phyloP scores from a whole-genome alignment of 1,284 basidiomycete species.

The Fomitopsis pinicola region DNA sequence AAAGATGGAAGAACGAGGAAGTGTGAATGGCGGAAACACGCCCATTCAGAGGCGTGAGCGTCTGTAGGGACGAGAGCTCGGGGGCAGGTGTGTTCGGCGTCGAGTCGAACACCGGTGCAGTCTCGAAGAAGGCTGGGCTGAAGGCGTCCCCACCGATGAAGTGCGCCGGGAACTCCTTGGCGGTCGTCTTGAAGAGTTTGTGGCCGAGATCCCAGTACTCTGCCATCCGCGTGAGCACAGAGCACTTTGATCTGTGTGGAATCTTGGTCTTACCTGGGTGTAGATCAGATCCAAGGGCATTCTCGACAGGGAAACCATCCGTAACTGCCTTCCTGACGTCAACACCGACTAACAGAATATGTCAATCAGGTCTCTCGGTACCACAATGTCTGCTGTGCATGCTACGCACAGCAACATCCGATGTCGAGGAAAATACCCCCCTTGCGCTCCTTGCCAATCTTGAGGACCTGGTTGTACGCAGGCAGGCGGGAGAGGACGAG shows the following conservation, averaged over 20 bases:
- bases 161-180: slow-evolving; percentile 34
- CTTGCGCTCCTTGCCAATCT: slow-evolving; percentile 32
- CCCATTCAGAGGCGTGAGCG: slow-evolving; percentile 36
- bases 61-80: slow-evolving; percentile 26
- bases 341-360: slow-evolving; percentile 33
- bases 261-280: slow-evolving; percentile 20
- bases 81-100: slow-evolving; percentile 20
- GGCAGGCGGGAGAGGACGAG: slow-evolving; percentile 31
- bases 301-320: slow-evolving; percentile 33
- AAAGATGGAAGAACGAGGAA: slow-evolving; percentile 45
- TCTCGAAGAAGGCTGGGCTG: slow-evolving; percentile 26
- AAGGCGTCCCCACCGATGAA: slow-evolving; percentile 43
- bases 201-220: slow-evolving; percentile 27
- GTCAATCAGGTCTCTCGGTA: too few relatives aligned
- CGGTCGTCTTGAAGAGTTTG: slow-evolving; percentile 24
- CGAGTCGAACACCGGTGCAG: slow-evolving; percentile 14
- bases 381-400: too few relatives aligned
- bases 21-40: slow-evolving; percentile 39
- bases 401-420: slow-evolving; percentile 43
- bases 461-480: slow-evolving; percentile 36
- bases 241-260: background rate
- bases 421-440: slow-evolving; percentile 43
- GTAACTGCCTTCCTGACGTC: slow-evolving; percentile 37
- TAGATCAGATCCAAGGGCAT: slow-evolving; percentile 32
- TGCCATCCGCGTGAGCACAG: background rate